Percentiles rank a stretch among this genome's conserved stretches.
Evolutionary conservation across 1,139 yeast genomes (phyloP).

Genomic region (Blastobotrys malaysiensis): DNA sequence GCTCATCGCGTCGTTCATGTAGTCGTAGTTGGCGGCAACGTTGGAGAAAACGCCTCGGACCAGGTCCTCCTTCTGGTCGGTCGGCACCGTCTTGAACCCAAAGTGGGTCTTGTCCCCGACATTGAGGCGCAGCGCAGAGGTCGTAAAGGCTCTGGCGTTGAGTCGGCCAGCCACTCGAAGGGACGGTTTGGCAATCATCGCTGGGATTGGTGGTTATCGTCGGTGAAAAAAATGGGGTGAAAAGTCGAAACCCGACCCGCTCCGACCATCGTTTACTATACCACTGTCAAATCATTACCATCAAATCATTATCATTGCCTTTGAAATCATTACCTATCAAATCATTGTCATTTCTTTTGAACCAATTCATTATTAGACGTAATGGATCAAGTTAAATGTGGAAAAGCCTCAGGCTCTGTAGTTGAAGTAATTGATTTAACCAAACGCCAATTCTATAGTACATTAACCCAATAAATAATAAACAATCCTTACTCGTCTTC

Average conservation of each 20-base stretch:
- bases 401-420: too few species aligned
- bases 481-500: constrained; percentile 1
- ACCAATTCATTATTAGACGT: not conserved
- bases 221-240: not conserved
- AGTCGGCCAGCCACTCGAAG: constrained; percentile 2
- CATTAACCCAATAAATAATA: constrained; percentile 1
- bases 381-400: too few species aligned
- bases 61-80: constrained; percentile 69
- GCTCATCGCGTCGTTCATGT: constrained; percentile 98
- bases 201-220: not conserved
- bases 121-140: not conserved
- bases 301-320: not conserved
- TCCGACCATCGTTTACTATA: not conserved
- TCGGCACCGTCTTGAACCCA: constrained; percentile 82
- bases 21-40: constrained; percentile 89
- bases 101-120: constrained; percentile 50
- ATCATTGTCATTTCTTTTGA: too few species aligned
- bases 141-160: not conserved
- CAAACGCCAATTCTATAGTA: not conserved
- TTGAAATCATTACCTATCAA: not conserved
- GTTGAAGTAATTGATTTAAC: not conserved
- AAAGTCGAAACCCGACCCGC: not conserved
- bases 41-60: constrained; percentile 91
- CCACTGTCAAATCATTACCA: not conserved
- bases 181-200: not conserved